Base-by-base conservation (phyloP, 108 stramenopile species). In the Skeletonema costatum region DNA sequence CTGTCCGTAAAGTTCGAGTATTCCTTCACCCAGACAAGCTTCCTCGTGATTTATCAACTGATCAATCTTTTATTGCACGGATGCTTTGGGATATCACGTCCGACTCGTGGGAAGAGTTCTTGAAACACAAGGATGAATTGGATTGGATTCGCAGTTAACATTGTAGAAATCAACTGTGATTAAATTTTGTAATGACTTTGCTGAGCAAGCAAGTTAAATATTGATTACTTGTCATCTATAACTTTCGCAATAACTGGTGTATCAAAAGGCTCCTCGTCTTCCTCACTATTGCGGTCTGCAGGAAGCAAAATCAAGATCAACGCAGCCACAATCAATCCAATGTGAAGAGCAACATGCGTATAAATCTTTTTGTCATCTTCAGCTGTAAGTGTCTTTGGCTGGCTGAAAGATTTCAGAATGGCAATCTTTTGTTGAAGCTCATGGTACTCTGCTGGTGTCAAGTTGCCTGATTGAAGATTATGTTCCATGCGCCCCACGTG, bases 1-100 rank as follows among this genome's bases (percentile, higher is more conserved):
- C 87, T 2, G 90, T 95, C 0, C 80, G 90, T 4, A 93, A 89
- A 79, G 68, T 93, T 13, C 90, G 94, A 16, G 88, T 95, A 63
- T 95, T 95, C 70, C 73, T 95, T 51, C 94, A 95, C 65, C 86
- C 86, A 2, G 94, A 95, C 71, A 92, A 92, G 69, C 79, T 93
- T 12, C 94, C 94, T 41, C 72, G 83, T 16, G 94, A 95, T 67
- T 75, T 95, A 13, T 83, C 79, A 21, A 33, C 77, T 1, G 90
- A 90, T 36, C 94, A 95, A 68, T 29, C 58, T 3, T 95, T 92
- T 68, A 80, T 91, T 70, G 87, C 86, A 50, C 88, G 90, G 53
- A 85, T 95, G 86, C 74, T 95, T 35, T 95, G 94, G 94, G 94
- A 95, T 75, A 86, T 95, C 19, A 86, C 85, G 7, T 84, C 77